A percentile compares a stretch with the other conserved stretches of the same genome.
These are phyloP conservation scores for Colletotrichum sp. DNA, from an alignment of 2,329 filamentous ascomycete genomes.

Conservation along the genomic window DNA sequence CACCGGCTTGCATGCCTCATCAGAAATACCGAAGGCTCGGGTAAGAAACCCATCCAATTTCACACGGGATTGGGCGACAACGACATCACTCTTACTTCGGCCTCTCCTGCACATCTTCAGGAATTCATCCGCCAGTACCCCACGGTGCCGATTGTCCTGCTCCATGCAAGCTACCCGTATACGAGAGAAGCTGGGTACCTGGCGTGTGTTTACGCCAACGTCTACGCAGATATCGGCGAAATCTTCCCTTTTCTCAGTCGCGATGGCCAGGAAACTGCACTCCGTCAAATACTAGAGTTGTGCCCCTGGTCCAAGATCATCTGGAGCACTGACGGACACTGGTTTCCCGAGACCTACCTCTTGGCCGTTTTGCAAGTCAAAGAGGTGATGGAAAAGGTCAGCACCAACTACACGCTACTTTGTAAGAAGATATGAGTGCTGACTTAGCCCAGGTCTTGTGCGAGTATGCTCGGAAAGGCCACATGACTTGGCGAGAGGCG, in stretches of 20 bases:
- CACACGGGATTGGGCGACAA: constrained; percentile 85
- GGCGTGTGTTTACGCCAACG: constrained; percentile 77
- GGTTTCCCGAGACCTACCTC: constrained; percentile 79
- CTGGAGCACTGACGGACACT: constrained; percentile 83
- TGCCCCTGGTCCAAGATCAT: constrained; percentile 77
- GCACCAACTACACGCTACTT: accelerated
- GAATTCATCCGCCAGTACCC: constrained; percentile 73
- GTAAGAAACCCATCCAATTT: constrained; percentile 79
- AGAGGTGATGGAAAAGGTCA: constrained; percentile 70
- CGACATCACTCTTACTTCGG: constrained; percentile 71
- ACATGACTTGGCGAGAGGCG: constrained; percentile 66
- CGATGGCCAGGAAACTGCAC: constrained; percentile 73
- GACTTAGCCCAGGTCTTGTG: constrained; percentile 59
- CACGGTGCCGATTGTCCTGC: constrained; percentile 74
- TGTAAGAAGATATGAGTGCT: neutral
- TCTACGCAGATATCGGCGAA: constrained; percentile 83
- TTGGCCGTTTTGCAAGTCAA: constrained; percentile 76
- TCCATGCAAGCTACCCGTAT: constrained; percentile 84
- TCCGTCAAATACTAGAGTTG: constrained; percentile 77
- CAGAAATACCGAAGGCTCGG: constrained; percentile 41
- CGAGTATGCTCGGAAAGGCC: constrained; percentile 69
- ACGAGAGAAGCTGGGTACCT: constrained; percentile 80
- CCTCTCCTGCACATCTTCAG: constrained; percentile 80
- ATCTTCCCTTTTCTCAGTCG: constrained; percentile 81
- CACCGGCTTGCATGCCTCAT: constrained; percentile 67